A percentile compares a stretch with the other conserved stretches of the same genome.
phyloP scores from a whole-genome alignment of 306 rosid species.

The Lotus japonicus region DNA sequence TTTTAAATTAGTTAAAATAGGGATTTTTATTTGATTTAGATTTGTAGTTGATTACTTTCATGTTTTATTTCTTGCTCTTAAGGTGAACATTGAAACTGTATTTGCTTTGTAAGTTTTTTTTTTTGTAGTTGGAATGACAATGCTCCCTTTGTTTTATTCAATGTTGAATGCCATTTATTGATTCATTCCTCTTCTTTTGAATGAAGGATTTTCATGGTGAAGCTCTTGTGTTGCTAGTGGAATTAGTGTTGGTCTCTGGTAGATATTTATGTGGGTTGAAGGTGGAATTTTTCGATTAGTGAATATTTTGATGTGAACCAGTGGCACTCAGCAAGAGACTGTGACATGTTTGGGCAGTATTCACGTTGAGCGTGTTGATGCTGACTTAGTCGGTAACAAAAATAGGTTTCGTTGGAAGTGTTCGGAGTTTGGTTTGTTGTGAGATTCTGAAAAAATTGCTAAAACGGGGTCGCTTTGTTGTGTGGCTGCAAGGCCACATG shows the following conservation, averaged over 20 bases:
- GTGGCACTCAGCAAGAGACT: background rate
- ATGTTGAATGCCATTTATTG: background rate
- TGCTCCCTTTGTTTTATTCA: background rate
- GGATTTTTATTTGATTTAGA: background rate
- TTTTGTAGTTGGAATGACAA: background rate
- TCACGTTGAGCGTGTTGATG: background rate
- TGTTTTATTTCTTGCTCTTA: no score
- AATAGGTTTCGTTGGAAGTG: slow-evolving; percentile 31
- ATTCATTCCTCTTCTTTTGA: background rate
- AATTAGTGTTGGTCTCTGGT: background rate
- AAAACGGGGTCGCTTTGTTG: slow-evolving; percentile 99
- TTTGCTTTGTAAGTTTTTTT: no score
- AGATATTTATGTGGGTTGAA: no score
- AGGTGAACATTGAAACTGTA: no score
- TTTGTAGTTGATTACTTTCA: no score
- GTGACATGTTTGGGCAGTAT: background rate
- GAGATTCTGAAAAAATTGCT: slow-evolving; percentile 56
- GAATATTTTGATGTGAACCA: background rate
- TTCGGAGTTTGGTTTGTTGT: slow-evolving; percentile 21
- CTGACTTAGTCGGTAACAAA: slow-evolving; percentile 10
- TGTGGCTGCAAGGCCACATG: slow-evolving; percentile 99
- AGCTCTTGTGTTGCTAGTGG: background rate
- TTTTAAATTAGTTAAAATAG: background rate
- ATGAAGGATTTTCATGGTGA: slow-evolving; percentile 7
- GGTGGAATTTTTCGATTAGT: background rate